Conservation (phyloP, 257 asterid species). For the Rehmannia glutinosa region DNA sequence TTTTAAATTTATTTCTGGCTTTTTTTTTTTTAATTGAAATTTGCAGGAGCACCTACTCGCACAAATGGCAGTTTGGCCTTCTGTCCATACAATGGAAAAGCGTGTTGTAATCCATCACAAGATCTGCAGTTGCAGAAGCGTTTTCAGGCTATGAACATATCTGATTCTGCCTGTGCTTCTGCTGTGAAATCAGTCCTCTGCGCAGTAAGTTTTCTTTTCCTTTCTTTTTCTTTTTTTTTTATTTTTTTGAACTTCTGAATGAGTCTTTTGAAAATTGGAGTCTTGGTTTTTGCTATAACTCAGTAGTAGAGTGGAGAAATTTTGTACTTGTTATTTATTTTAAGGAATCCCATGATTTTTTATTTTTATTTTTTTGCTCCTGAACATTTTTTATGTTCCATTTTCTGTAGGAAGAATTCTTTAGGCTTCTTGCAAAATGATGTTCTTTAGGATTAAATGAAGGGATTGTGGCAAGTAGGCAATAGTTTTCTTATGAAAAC, state of each 20-base stretch:
- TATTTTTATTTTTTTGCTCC: too few species aligned
- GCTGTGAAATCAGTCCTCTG: constrained; percentile 78
- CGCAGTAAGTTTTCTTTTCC: constrained; percentile 50
- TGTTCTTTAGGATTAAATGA: background rate
- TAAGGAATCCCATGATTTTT: too few species aligned
- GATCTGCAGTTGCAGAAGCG: constrained; percentile 56
- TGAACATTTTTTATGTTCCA: background rate
- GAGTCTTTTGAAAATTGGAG: background rate
- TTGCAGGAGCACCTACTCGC: constrained; percentile 64
- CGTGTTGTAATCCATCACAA: constrained; percentile 57
- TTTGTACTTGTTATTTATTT: too few species aligned
- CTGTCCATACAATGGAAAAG: constrained; percentile 73
- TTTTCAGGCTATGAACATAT: constrained; percentile 62
- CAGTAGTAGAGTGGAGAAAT: background rate
- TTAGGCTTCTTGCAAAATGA: background rate
- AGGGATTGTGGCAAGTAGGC: too few species aligned
- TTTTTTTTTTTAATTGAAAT: background rate
- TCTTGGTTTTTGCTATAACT: background rate
- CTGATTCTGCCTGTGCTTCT: constrained; percentile 67
- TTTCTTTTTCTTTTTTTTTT: background rate
- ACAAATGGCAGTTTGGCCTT: constrained; percentile 45
- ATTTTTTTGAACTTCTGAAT: too few species aligned
- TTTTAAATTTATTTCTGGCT: background rate
- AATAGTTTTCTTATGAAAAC: background rate
- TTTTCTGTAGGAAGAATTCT: background rate